Base-by-base conservation (phyloP, 2,329 filamentous ascomycete species). In the Aureobasidium sp. region DNA sequence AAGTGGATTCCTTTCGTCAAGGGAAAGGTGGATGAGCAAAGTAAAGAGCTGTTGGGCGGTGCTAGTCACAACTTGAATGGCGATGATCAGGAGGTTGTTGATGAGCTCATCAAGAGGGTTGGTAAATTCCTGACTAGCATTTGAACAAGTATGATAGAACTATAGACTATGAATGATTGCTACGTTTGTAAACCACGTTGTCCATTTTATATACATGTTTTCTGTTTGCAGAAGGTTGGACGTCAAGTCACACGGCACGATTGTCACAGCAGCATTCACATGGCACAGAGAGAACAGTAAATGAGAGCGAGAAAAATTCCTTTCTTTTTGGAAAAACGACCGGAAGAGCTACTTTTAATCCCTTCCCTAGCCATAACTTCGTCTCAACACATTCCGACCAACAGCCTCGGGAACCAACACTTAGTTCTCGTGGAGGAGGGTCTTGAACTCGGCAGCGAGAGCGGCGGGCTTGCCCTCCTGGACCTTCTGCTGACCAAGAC, bases 401-500 rank as follows among this genome's bases (percentile, higher is more conserved):
- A 59, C 54, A 59, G 32, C 13, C 29, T 25, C 54, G 13, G 29
- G 27, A 59, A 47, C 59, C 41, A 51, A 29, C 55, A 25, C 54
- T 69, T 79, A 81, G 74, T 79, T 78, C 72, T 80, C 79, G 68
- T 76, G 71, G 62, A 80, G 69, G 61, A 75, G 71, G 64, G 71
- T 69, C 65, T 68, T 70, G 80, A 85, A 87, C 64, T 75, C 72
- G 72, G 80, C 77, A 65, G 77, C 77, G 67, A 78, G 76, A 67
- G 71, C 74, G 73, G 79, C 75, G 62, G 85, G 83, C 84, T 90
- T 89, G 69, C 78, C 81, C 62, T 76, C 73, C 67, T 85, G 79
- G 67, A 84, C 71, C 78, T 85, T 83, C 79, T 85, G 79, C 78
- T 88, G 83, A 69, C 90, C 90, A 63, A 94, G 78, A 81, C 91